Percentiles rank a stretch among this genome's conserved stretches.
Evolutionary conservation across 1,284 basidiomycete genomes (phyloP).

Genomic region (Sanghuangporus baumii): DNA sequence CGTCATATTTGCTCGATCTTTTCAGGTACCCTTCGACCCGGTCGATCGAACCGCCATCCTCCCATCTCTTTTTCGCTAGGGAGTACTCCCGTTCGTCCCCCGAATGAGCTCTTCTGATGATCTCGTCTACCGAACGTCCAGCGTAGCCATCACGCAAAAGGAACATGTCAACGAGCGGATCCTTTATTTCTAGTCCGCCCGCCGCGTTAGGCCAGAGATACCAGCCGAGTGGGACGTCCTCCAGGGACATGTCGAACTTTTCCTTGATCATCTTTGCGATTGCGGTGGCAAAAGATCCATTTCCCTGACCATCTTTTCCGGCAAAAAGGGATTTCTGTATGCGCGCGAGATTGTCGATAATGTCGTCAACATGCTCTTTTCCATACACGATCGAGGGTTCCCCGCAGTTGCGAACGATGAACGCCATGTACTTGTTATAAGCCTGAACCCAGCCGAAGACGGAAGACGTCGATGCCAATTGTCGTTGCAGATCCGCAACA

Average conservation of each 20-base stretch:
- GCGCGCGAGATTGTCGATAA: slow-evolving; percentile 31
- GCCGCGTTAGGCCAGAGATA: slow-evolving; percentile 38
- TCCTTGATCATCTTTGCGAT: slow-evolving; percentile 29
- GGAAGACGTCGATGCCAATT: slow-evolving; percentile 33
- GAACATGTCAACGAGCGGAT: slow-evolving; percentile 36
- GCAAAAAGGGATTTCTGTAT: slow-evolving; percentile 36
- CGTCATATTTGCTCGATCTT: background rate
- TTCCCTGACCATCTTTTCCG: slow-evolving; percentile 22
- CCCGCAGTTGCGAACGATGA: slow-evolving; percentile 37
- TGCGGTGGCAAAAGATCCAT: slow-evolving; percentile 24
- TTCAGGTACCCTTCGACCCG: background rate
- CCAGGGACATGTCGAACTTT: slow-evolving; percentile 28
- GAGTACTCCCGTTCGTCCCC: slow-evolving; percentile 25
- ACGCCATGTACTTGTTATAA: slow-evolving; percentile 40
- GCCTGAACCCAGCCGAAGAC: slow-evolving; percentile 38
- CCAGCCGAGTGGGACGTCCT: slow-evolving; percentile 37
- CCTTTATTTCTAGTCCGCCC: slow-evolving; percentile 36
- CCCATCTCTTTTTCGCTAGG: slow-evolving; percentile 27
- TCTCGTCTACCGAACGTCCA: slow-evolving; percentile 20
- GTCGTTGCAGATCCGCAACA: slow-evolving; percentile 35
- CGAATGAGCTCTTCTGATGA: slow-evolving; percentile 18
- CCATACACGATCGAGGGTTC: slow-evolving; percentile 35
- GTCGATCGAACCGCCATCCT: slow-evolving; percentile 13
- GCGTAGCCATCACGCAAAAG: slow-evolving; percentile 23
- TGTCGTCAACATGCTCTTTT: slow-evolving; percentile 28